phyloP scores from a whole-genome alignment of 2,329 filamentous ascomycete genomes.

The Lecanicillium sp. region DNA sequence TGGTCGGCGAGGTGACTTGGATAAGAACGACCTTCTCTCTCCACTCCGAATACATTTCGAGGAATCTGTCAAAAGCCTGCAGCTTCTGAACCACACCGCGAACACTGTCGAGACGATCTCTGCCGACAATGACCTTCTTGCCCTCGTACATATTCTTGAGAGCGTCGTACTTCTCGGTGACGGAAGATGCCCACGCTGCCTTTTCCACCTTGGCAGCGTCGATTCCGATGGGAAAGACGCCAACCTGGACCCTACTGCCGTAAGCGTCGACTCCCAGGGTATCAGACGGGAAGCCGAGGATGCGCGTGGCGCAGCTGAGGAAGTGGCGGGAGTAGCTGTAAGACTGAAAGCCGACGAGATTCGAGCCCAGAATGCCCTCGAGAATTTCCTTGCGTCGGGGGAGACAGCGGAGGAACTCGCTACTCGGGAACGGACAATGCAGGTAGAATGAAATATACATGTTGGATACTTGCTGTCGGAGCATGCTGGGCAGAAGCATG shows the following conservation, averaged over 20 bases:
- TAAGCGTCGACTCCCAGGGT: constrained; percentile 82
- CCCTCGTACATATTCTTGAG: constrained; percentile 75
- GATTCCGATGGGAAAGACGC: constrained; percentile 92
- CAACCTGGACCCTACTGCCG: constrained; percentile 81
- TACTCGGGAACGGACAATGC: constrained; percentile 91
- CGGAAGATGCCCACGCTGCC: constrained; percentile 64
- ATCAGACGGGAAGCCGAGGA: constrained; percentile 85
- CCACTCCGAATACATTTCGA: constrained; percentile 89
- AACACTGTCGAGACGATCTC: constrained; percentile 89
- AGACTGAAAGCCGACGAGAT: constrained; percentile 92
- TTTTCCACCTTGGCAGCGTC: constrained; percentile 75
- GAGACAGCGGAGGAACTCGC: constrained; percentile 87
- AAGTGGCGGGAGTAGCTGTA: constrained; percentile 95
- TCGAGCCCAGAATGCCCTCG: constrained; percentile 82
- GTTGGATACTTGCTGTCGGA: constrained; percentile 78
- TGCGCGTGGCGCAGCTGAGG: constrained; percentile 84
- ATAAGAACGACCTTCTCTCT: constrained; percentile 87
- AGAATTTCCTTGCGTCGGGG: constrained; percentile 84
- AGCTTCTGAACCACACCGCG: constrained; percentile 93
- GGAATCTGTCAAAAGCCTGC: constrained; percentile 86
- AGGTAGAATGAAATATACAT: constrained; percentile 95
- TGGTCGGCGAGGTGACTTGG: constrained; percentile 87
- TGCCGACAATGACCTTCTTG: constrained; percentile 91
- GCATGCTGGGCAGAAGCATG: constrained; percentile 79
- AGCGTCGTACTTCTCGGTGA: constrained; percentile 65